Evolutionary conservation across 495 filamentous ascomycete genomes (phyloP), one percentile per base, ranked within the genome.

Genomic region (Neurospora sp.): DNA sequence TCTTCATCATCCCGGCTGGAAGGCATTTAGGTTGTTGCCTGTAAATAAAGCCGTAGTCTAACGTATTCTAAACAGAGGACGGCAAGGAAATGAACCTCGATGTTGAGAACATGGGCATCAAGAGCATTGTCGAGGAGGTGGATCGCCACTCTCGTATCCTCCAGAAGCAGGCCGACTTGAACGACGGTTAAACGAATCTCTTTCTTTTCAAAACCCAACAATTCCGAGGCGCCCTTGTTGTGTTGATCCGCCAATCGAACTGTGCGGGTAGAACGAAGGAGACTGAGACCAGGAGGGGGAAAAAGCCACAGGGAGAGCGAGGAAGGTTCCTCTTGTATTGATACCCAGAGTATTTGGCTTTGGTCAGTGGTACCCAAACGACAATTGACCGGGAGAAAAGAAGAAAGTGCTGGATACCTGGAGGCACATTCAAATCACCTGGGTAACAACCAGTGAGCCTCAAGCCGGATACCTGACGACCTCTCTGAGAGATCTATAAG

Each of bases 121-220:
- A 93, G 71, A 93, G 94, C 79, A 88, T 98, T 4, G 85, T 92
- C 40, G 93, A 94, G 81, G 93, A 98, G 83, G 90, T 97, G 45
- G 92, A 97, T 80, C 88, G 96, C 72, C 92, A 98, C 85, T 96
- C 93, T 54, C 86, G 96, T 70, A 81, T 83, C 43, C 81, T 99
- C 79, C 89, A 91, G 75, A 88, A 97, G 77, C 89, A 94, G 83
- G 91, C 93, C 74, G 94, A 94, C 76, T 80, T 99, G 81, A 86
- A 89, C 76, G 89, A 88, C 40, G 91, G 74, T 71, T 77, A 75
- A 77, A 77, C 54, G 54, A 62, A 28, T 31, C 24, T 43, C 19
- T 19, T 13, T 62, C 13, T 62, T 2, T 59, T 59, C 48, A 24
- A 28, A 28, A 31, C 48, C 48, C 48, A 28, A 59, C 48, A 6